Base-by-base conservation (phyloP, 2,329 filamentous ascomycete genomes). In the Aspergillus sclerotialis region DNA sequence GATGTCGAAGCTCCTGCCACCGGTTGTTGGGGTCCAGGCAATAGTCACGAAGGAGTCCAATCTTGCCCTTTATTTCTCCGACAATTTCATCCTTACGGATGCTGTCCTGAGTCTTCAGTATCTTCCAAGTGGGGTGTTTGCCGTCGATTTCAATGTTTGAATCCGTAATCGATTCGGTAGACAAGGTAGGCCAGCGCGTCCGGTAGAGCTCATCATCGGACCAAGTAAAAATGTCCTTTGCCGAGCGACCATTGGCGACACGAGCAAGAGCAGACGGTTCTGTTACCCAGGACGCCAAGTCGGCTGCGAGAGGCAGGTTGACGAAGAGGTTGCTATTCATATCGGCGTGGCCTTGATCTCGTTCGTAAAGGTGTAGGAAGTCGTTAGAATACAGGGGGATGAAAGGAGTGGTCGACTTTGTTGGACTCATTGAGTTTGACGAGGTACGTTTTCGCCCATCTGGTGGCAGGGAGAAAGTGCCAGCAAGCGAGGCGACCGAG, bases 241-340 rank as follows among this genome's bases (percentile, higher is more conserved):
- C 67, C 21, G 63, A 61, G 36, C 69, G 68, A 14, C 80, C 78
- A 26, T 82, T 81, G 1, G 81, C 77, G 42, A 85, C 83, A 37
- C 71, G 64, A 33, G 75, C 72, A 45, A 94, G 70, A 8, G 77
- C 78, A 9, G 80, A 76, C 1, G 78, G 75, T 40, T 93, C 82
- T 37, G 76, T 78, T 16, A 93, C 71, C 89, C 90, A 96, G 3
- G 73, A 69, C 0, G 83, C 81, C 38, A 94, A 73, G 11, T 80
- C 75, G 39, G 83, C 83, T 4, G 84, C 81, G 23, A 94, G 80
- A 23, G 71, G 72, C 8, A 95, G 73, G 47, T 78, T 86, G 28
- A 78, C 80, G 54, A 87, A 89, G 0, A 83, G 78, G 55, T 94
- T 95, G 40, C 79, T 82, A 36, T 81, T 72, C 59, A 67, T 76